Conservation (phyloP, 495 filamentous ascomycete genomes). For the Xylaria longipes region DNA sequence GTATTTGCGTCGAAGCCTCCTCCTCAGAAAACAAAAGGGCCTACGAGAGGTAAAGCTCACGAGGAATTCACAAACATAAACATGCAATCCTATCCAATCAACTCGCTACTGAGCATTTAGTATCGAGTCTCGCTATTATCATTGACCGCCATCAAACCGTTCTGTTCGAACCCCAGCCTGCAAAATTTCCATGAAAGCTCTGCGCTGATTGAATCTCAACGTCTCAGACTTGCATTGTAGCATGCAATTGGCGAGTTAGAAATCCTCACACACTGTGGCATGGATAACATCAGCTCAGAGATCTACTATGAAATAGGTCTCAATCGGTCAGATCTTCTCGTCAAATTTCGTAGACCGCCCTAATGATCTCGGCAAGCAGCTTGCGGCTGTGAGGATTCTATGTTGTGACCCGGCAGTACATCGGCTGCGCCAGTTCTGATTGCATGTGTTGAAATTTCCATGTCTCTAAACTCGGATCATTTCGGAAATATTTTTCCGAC, state of each 20-base stretch:
- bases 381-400: neutral
- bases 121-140: neutral
- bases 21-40: neutral
- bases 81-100: neutral
- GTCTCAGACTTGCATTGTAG: slow-evolving; percentile 10
- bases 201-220: neutral
- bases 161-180: neutral
- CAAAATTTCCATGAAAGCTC: slow-evolving; percentile 7
- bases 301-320: neutral
- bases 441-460: slow-evolving; percentile 3
- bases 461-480: slow-evolving; percentile 7
- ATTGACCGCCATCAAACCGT: neutral
- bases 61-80: neutral
- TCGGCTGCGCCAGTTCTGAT: neutral
- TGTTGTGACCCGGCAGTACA: slow-evolving; percentile 3
- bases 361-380: slow-evolving; percentile 8
- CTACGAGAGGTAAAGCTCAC: neutral
- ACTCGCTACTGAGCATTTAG: neutral
- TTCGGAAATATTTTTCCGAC: neutral
- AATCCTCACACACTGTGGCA: neutral
- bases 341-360: neutral
- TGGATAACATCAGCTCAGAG: neutral
- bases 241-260: neutral
- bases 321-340: neutral
- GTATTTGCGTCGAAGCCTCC: neutral